Percentiles rank a stretch among this genome's conserved stretches.
Conservation (phyloP, 768 basidiomycete species). For the Peribolospora baueri region DNA sequence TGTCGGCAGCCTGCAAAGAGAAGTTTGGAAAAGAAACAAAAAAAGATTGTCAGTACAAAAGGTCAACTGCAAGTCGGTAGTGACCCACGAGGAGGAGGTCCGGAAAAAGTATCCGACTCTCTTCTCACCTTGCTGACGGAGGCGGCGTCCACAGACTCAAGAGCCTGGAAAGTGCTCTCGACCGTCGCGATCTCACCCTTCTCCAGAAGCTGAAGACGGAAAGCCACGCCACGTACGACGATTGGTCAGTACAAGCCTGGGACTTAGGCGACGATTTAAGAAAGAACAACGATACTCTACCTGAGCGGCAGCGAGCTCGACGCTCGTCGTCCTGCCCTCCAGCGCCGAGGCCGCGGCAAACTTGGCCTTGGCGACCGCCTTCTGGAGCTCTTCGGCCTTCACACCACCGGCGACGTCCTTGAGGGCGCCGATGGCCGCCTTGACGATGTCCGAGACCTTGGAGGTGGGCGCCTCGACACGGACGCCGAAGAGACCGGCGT, state of each 20-base stretch:
- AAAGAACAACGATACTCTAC: slow-evolving; percentile 21
- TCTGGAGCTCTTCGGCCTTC: slow-evolving; percentile 45
- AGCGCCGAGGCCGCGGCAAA: slow-evolving; percentile 46
- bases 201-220: background rate
- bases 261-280: background rate
- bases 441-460: slow-evolving; percentile 40
- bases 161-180: slow-evolving; percentile 36
- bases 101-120: background rate
- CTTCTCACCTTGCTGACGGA: slow-evolving; percentile 43
- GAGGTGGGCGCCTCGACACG: slow-evolving; percentile 45
- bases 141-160: slow-evolving; percentile 44
- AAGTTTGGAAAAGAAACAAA: background rate
- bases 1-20: slow-evolving; percentile 32
- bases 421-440: slow-evolving; percentile 43
- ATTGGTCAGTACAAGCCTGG: background rate
- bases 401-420: slow-evolving; percentile 28
- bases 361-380: slow-evolving; percentile 67
- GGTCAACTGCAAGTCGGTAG: background rate
- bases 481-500: slow-evolving; percentile 67
- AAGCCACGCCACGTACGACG: background rate
- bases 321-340: slow-evolving; percentile 46
- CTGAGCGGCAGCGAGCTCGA: slow-evolving; percentile 37
- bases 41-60: background rate
- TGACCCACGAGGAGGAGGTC: background rate
- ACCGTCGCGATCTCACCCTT: slow-evolving; percentile 32